A percentile compares a stretch with the other conserved stretches of the same genome.
Conservation (phyloP, 768 basidiomycete genomes). For the Podaxis sp. region DNA sequence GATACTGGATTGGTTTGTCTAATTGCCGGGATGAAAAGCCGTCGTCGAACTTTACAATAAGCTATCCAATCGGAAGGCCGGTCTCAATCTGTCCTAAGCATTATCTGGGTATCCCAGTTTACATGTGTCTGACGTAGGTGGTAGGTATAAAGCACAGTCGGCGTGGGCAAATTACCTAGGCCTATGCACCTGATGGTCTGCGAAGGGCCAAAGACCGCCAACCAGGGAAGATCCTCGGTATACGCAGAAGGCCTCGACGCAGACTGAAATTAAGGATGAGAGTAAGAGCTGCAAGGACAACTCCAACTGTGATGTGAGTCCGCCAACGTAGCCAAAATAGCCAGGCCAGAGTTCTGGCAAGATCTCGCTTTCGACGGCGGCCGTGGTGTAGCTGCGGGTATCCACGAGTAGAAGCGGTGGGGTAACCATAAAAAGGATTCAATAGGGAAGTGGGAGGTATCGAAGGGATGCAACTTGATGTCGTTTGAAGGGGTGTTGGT, state of each 20-base stretch:
- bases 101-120: neutral
- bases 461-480: conserved; percentile 25
- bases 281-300: conserved; percentile 32
- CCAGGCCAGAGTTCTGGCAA: conserved; percentile 56
- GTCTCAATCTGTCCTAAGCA: neutral
- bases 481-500: conserved; percentile 15
- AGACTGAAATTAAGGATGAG: conserved; percentile 28
- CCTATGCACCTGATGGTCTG: neutral
- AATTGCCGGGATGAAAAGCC: neutral
- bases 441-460: conserved; percentile 57
- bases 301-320: conserved; percentile 34
- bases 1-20: neutral
- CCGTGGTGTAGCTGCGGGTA: conserved; percentile 53
- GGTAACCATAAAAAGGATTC: conserved; percentile 81
- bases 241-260: conserved; percentile 20
- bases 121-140: neutral
- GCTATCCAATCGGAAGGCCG: neutral
- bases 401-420: conserved; percentile 35
- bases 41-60: neutral
- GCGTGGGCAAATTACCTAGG: neutral
- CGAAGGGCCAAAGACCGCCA: conserved; percentile 6
- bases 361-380: conserved; percentile 68
- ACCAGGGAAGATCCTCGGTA: conserved; percentile 16
- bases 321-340: conserved; percentile 73
- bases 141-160: neutral